Conservation (phyloP, 805 yeast genomes). For the Kodamaea sagamina region DNA sequence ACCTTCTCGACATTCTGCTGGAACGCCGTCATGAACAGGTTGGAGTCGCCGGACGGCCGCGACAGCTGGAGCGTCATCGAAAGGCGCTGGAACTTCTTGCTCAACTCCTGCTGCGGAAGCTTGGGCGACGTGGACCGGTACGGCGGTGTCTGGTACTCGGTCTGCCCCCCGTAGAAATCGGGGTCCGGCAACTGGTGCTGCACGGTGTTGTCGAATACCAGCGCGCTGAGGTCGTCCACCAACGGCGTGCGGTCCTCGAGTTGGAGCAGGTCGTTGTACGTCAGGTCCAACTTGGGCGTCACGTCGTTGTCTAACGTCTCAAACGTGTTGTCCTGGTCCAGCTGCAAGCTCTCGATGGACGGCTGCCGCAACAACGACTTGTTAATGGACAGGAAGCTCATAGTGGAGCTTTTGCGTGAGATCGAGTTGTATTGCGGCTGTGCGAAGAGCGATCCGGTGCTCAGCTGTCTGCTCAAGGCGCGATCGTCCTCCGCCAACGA, state of each 20-base stretch:
- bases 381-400: conserved; percentile 39
- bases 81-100: conserved; percentile 38
- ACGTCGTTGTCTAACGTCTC: conserved; percentile 20
- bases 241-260: conserved; percentile 36
- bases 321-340: not conserved
- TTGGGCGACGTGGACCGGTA: conserved; percentile 9
- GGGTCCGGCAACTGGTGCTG: conserved; percentile 13
- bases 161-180: not conserved
- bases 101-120: conserved; percentile 37
- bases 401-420: conserved; percentile 17
- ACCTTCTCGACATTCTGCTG: conserved; percentile 39
- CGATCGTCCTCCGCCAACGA: conserved; percentile 10
- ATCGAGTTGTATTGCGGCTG: conserved; percentile 7
- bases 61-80: conserved; percentile 38
- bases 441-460: conserved; percentile 3
- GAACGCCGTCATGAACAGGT: conserved; percentile 39
- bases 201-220: conserved; percentile 13
- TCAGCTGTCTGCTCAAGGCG: conserved; percentile 4
- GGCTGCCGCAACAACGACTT: conserved; percentile 29
- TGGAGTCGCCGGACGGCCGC: conserved; percentile 41
- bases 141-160: conserved; percentile 2
- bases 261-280: conserved; percentile 12
- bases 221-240: conserved; percentile 13
- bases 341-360: conserved; percentile 4
- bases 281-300: conserved; percentile 32